Conservation (phyloP, 2,329 filamentous ascomycete species). For the Fusarium gaditjirri region DNA sequence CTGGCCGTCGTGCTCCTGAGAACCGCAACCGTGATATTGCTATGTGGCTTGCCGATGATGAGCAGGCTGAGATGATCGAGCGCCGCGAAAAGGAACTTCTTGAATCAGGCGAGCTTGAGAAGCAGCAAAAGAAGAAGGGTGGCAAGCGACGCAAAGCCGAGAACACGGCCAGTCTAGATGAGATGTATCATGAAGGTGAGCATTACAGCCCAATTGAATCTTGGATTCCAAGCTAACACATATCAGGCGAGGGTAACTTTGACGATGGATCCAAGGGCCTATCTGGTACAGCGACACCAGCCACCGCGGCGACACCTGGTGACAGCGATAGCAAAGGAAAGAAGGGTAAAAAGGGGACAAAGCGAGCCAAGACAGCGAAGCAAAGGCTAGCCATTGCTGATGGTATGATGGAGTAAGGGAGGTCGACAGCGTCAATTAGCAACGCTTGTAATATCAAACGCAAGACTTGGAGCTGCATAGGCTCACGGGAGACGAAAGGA, state of each 20-base stretch:
- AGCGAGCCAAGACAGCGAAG: constrained; percentile 74
- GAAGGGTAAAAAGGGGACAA: constrained; percentile 65
- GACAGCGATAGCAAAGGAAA: constrained; percentile 64
- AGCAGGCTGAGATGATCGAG: constrained; percentile 94
- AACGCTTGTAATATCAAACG: constrained; percentile 40
- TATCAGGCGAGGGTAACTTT: constrained; percentile 91
- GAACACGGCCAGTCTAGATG: constrained; percentile 78
- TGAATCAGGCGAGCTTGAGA: constrained; percentile 75
- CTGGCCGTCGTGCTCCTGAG: constrained; percentile 85
- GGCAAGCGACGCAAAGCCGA: constrained; percentile 66
- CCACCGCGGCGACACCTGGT: constrained; percentile 85
- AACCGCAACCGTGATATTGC: constrained; percentile 98
- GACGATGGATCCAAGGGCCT: constrained; percentile 79
- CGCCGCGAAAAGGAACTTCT: constrained; percentile 88
- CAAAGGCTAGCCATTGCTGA: constrained; percentile 76
- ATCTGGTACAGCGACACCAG: constrained; percentile 74
- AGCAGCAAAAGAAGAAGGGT: constrained; percentile 72
- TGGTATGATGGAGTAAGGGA: constrained; percentile 55
- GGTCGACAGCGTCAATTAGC: background rate
- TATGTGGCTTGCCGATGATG: constrained; percentile 98
- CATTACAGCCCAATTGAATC: constrained; percentile 18
- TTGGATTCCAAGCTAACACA: constrained; percentile 39
- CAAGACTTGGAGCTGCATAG: constrained; percentile 23
- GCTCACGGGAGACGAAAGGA: constrained; percentile 31
- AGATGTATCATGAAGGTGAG: constrained; percentile 99